Evolutionary conservation across 371 early-diverging fungal genomes (phyloP).

Genomic region (Fennellomyces sp.): DNA sequence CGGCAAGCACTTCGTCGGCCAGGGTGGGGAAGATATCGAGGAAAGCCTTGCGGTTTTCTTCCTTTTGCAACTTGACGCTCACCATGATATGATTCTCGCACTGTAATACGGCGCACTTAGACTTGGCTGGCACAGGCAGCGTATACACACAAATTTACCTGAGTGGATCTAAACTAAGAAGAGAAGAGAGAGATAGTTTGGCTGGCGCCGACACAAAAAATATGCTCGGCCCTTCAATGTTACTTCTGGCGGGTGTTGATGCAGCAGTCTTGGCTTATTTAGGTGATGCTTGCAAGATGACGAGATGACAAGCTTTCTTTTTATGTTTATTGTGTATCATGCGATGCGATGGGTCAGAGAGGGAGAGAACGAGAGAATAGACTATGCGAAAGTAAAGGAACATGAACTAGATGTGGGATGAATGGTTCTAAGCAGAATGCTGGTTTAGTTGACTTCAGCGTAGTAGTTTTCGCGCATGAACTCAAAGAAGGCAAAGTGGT

Average conservation of each 20-base stretch:
- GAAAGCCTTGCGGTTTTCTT: slow-evolving; percentile 63
- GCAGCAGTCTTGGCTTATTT: background rate
- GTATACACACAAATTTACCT: too few relatives aligned
- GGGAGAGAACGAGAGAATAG: too few relatives aligned
- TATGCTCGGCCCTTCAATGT: background rate
- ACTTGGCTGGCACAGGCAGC: too few relatives aligned
- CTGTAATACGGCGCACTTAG: background rate
- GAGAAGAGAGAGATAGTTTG: background rate
- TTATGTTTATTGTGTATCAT: too few relatives aligned
- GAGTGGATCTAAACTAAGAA: background rate
- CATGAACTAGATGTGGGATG: too few relatives aligned
- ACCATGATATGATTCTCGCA: slow-evolving; percentile 27
- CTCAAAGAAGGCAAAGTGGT: slow-evolving; percentile 98
- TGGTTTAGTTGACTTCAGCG: slow-evolving; percentile 8
- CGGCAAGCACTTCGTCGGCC: slow-evolving; percentile 63
- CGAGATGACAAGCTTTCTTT: too few relatives aligned
- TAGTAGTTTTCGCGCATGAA: slow-evolving; percentile 73
- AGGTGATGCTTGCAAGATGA: too few relatives aligned
- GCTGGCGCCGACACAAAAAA: background rate
- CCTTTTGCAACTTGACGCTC: slow-evolving; percentile 52
- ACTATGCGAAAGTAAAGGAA: too few relatives aligned
- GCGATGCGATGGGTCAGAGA: too few relatives aligned
- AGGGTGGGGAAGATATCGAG: slow-evolving; percentile 60
- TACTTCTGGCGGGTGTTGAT: background rate
- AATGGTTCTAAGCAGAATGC: too few relatives aligned